These are phyloP conservation scores for Penicillium glabrum DNA, from an alignment of 2,329 filamentous ascomycete species.

Conservation along the genomic window DNA sequence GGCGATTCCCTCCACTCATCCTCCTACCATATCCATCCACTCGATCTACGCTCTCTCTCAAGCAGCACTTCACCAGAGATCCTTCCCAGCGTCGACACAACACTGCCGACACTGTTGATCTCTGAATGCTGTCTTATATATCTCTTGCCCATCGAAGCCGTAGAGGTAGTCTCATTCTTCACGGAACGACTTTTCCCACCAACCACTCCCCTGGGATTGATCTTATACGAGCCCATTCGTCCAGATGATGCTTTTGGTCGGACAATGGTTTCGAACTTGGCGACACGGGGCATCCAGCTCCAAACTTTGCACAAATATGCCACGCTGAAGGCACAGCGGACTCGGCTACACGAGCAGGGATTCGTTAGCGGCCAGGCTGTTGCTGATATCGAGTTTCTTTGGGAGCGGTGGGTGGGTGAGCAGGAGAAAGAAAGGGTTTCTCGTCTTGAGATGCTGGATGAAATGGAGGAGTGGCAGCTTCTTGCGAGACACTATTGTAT, in stretches of 20 bases:
- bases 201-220: constrained; percentile 56
- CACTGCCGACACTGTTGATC: constrained; percentile 75
- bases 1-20: constrained; percentile 48
- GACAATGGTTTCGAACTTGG: constrained; percentile 90
- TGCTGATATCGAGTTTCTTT: constrained; percentile 67
- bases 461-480: constrained; percentile 90
- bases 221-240: constrained; percentile 87
- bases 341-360: constrained; percentile 65
- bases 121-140: constrained; percentile 98
- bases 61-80: constrained; percentile 5
- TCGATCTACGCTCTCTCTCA: constrained; percentile 67
- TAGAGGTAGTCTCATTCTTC: constrained; percentile 66
- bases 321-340: constrained; percentile 65
- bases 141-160: constrained; percentile 65
- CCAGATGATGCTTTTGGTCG: constrained; percentile 83
- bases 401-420: constrained; percentile 69
- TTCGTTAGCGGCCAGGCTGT: constrained; percentile 60
- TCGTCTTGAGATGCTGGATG: constrained; percentile 81
- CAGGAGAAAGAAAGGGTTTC: constrained; percentile 79
- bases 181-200: constrained; percentile 46
- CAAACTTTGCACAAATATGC: constrained; percentile 77
- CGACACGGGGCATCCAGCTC: constrained; percentile 76
- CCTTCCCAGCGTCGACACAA: constrained; percentile 53
- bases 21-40: constrained; percentile 57
- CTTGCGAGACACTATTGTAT: constrained; percentile 87